phyloP scores from a whole-genome alignment of 176 grass and related monocot species.

The Eleusine coracana region DNA sequence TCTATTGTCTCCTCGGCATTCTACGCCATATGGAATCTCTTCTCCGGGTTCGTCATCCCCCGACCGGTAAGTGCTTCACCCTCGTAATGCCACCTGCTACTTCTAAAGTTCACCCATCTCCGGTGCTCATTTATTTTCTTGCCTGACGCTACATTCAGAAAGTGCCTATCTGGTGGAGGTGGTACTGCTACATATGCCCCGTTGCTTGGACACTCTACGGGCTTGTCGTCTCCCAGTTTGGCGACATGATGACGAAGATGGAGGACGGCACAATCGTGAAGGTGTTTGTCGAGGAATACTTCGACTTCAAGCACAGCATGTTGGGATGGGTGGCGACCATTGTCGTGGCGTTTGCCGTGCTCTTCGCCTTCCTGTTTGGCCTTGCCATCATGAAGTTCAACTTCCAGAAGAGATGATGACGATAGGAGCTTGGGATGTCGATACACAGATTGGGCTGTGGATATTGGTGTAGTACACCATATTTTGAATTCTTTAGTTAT shows the following conservation, averaged over 20 bases:
- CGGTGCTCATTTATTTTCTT: conserved; percentile 25
- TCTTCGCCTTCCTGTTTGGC: conserved; percentile 73
- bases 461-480: not conserved
- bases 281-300: conserved; percentile 56
- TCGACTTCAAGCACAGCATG: conserved; percentile 73
- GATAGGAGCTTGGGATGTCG: not conserved
- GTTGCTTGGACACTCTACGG: conserved; percentile 82
- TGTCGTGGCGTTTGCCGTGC: conserved; percentile 50
- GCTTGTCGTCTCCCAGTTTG: conserved; percentile 74
- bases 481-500: conserved; percentile 5
- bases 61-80: conserved; percentile 50
- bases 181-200: conserved; percentile 82
- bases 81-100: not conserved
- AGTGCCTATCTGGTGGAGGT: conserved; percentile 86
- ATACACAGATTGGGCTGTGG: not conserved
- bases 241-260: conserved; percentile 47
- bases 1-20: conserved; percentile 68
- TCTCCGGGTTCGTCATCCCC: conserved; percentile 75
- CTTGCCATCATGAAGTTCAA: conserved; percentile 84
- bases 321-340: conserved; percentile 63
- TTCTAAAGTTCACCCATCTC: not conserved
- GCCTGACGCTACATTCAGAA: conserved; percentile 48
- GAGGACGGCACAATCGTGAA: conserved; percentile 37
- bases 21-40: conserved; percentile 80
- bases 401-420: conserved; percentile 81